These are phyloP conservation scores for Cerioporus squamosus DNA, from an alignment of 1,284 basidiomycete species.

Conservation along the genomic window DNA sequence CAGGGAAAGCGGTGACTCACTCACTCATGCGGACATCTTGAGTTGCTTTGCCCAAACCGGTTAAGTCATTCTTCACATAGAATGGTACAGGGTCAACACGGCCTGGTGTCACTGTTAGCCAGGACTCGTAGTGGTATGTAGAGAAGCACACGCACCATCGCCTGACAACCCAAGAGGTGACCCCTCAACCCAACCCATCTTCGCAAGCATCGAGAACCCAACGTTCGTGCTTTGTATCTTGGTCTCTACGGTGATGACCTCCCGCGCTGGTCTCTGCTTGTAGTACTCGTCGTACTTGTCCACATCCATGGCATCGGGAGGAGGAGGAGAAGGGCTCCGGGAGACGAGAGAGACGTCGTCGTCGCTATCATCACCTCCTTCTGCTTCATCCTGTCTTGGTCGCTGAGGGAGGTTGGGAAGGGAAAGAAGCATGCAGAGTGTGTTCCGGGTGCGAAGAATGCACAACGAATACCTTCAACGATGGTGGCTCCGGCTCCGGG, in stretches of 20 bases:
- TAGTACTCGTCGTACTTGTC: constrained; percentile 75
- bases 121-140: background rate
- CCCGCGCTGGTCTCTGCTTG: constrained; percentile 44
- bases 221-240: constrained; percentile 77
- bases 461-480: constrained; percentile 71
- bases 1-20: background rate
- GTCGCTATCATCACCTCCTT: constrained; percentile 44
- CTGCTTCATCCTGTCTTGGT: constrained; percentile 42
- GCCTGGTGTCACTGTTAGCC: constrained; percentile 44
- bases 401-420: constrained; percentile 55
- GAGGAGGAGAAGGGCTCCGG: constrained; percentile 62
- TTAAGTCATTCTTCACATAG: constrained; percentile 73
- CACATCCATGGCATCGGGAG: constrained; percentile 55
- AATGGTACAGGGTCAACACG: constrained; percentile 83
- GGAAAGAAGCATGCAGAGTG: constrained; percentile 34
- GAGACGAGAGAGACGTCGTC: constrained; percentile 75
- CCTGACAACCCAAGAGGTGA: constrained; percentile 75
- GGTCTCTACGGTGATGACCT: constrained; percentile 78
- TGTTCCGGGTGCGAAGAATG: constrained; percentile 44
- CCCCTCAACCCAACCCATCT: constrained; percentile 81
- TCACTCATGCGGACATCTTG: constrained; percentile 75
- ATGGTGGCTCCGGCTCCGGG: constrained; percentile 32
- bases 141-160: constrained; percentile 53
- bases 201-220: constrained; percentile 78
- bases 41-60: constrained; percentile 75